These are phyloP conservation scores for Thozetella sp. DNA, from an alignment of 495 filamentous ascomycete species.

Conservation along the genomic window DNA sequence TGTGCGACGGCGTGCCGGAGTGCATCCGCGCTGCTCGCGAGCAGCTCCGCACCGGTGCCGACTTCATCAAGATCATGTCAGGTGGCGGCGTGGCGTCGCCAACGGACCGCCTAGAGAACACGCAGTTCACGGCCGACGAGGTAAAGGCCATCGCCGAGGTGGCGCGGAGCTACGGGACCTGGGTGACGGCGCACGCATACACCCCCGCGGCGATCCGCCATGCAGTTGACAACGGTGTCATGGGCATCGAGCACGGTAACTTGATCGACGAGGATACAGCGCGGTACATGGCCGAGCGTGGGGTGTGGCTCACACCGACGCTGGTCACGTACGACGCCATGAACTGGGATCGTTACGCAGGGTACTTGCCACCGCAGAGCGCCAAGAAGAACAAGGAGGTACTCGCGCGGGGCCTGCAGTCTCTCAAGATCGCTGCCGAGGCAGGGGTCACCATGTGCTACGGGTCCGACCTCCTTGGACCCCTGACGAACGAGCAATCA, in stretches of 20 bases:
- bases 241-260: constrained; percentile 59
- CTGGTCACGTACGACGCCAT: constrained; percentile 53
- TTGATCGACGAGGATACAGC: constrained; percentile 53
- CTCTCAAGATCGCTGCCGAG: constrained; percentile 42
- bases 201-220: constrained; percentile 50
- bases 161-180: constrained; percentile 46
- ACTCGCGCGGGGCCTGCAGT: constrained; percentile 40
- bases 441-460: constrained; percentile 57
- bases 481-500: constrained; percentile 44
- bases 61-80: constrained; percentile 62
- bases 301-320: constrained; percentile 53
- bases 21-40: constrained; percentile 52
- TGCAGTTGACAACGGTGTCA: constrained; percentile 55
- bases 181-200: constrained; percentile 60
- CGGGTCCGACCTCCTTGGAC: constrained; percentile 56
- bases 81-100: constrained; percentile 55
- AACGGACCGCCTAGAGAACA: constrained; percentile 46
- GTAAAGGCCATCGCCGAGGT: constrained; percentile 50
- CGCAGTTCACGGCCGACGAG: constrained; percentile 55
- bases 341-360: constrained; percentile 39
- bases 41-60: constrained; percentile 50
- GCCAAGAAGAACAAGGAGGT: constrained; percentile 49
- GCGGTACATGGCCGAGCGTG: constrained; percentile 42
- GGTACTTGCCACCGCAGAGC: constrained; percentile 41
- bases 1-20: constrained; percentile 53